A percentile compares a stretch with the other conserved stretches of the same genome.
phyloP scores from a whole-genome alignment of 2,329 filamentous ascomycete species.

The Penicillium aurantiogriseum region DNA sequence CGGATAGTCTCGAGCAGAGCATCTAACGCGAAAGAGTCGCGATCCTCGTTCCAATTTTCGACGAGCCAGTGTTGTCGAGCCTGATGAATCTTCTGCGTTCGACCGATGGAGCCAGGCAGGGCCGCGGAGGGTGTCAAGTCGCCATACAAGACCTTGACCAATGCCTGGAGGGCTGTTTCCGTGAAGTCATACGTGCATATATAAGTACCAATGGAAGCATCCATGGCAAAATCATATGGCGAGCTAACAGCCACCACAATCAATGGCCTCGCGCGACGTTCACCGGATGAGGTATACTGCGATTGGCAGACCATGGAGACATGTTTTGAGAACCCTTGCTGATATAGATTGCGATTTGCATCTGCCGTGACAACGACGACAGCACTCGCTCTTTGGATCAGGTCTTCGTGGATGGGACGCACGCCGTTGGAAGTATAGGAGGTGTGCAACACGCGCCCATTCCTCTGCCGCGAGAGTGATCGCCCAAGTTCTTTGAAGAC shows the following conservation, averaged over 20 bases:
- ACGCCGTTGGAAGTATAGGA: conserved; percentile 95
- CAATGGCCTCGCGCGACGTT: conserved; percentile 69
- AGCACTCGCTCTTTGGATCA: conserved; percentile 82
- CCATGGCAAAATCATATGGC: conserved; percentile 94
- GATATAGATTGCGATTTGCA: conserved; percentile 89
- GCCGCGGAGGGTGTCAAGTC: conserved; percentile 60
- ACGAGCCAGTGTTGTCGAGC: conserved; percentile 95
- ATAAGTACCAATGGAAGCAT: conserved; percentile 85
- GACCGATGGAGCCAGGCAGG: conserved; percentile 71
- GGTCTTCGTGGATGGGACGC: conserved; percentile 85
- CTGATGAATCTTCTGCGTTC: conserved; percentile 82
- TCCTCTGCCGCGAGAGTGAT: conserved; percentile 79
- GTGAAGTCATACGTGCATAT: conserved; percentile 97
- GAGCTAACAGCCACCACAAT: conserved; percentile 92
- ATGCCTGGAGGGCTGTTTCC: conserved; percentile 79
- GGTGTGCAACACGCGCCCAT: conserved; percentile 84
- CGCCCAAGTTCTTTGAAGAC: conserved; percentile 89
- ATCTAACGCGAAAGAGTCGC: conserved; percentile 71
- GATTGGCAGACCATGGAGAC: conserved; percentile 83
- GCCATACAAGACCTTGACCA: conserved; percentile 81
- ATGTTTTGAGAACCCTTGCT: conserved; percentile 92
- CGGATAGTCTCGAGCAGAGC: conserved; percentile 70
- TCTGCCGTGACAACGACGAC: conserved; percentile 92
- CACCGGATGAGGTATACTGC: conserved; percentile 39
- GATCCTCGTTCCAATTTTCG: conserved; percentile 77